phyloP scores from a whole-genome alignment of 2,329 filamentous ascomycete species.

The Truncatella angustata region DNA sequence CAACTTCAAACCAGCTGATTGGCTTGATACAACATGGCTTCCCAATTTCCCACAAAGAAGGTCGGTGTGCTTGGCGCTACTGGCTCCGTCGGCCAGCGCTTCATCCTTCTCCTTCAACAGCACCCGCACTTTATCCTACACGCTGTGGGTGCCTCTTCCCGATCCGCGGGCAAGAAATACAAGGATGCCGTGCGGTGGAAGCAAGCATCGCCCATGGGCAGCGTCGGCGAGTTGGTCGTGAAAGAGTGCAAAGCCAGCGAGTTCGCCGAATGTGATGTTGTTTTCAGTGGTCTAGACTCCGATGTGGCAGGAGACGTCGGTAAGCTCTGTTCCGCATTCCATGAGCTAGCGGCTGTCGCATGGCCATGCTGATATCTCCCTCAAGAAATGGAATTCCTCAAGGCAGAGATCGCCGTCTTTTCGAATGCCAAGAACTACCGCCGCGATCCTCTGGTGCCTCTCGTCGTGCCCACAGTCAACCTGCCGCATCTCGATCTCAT shows the following conservation, averaged over 20 bases:
- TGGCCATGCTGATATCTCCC: slow-evolving; percentile 7
- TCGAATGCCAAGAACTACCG: slow-evolving; percentile 98
- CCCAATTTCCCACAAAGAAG: slow-evolving; percentile 55
- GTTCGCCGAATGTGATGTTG: slow-evolving; percentile 86
- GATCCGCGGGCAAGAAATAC: slow-evolving; percentile 91
- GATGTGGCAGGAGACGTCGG: slow-evolving; percentile 87
- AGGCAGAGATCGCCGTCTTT: slow-evolving; percentile 86
- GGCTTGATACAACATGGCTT: slow-evolving; percentile 21
- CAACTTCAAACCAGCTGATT: no score
- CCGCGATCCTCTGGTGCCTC: slow-evolving; percentile 81
- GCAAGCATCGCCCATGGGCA: slow-evolving; percentile 79
- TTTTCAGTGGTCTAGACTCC: slow-evolving; percentile 90
- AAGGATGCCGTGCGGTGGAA: slow-evolving; percentile 95
- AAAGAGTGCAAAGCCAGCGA: slow-evolving; percentile 79
- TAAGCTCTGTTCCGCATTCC: background rate
- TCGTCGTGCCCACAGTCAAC: slow-evolving; percentile 95
- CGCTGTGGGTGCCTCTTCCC: slow-evolving; percentile 83
- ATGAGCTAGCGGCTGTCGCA: background rate
- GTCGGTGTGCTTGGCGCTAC: slow-evolving; percentile 83
- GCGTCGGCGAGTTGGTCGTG: slow-evolving; percentile 77
- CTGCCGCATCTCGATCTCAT: slow-evolving; percentile 83
- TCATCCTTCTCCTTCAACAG: slow-evolving; percentile 85
- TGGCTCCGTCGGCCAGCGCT: slow-evolving; percentile 91
- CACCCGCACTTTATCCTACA: slow-evolving; percentile 86
- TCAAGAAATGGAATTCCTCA: slow-evolving; percentile 84